These are phyloP conservation scores for Colletotrichum ledebouriae DNA, from an alignment of 2,329 filamentous ascomycete genomes.

Conservation along the genomic window DNA sequence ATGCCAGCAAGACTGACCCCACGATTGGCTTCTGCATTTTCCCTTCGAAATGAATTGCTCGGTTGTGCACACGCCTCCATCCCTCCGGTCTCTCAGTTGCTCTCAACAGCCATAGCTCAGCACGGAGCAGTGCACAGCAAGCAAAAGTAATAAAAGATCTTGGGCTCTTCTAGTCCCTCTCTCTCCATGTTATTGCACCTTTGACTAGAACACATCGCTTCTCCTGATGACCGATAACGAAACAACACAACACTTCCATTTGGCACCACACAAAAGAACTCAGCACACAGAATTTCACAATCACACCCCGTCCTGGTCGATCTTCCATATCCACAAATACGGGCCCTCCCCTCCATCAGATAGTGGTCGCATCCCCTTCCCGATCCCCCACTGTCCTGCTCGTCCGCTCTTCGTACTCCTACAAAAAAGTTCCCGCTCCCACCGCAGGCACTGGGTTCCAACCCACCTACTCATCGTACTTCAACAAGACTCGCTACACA, in stretches of 20 bases:
- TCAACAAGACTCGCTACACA: slow-evolving; percentile 35
- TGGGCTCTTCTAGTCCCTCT: slow-evolving; percentile 26
- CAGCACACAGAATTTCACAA: slow-evolving; percentile 36
- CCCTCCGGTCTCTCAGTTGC: slow-evolving; percentile 27
- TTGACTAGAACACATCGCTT: slow-evolving; percentile 18
- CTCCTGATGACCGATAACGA: slow-evolving; percentile 14
- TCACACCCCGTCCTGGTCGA: slow-evolving; percentile 35
- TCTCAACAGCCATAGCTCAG: slow-evolving; percentile 14
- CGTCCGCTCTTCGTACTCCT: slow-evolving; percentile 37
- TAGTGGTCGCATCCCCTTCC: slow-evolving; percentile 42
- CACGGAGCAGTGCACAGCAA: slow-evolving; percentile 11
- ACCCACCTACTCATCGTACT: slow-evolving; percentile 26
- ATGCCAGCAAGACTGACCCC: slow-evolving; percentile 16
- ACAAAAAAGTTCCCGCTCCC: slow-evolving; percentile 45
- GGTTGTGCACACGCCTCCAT: slow-evolving; percentile 39
- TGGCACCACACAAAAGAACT: slow-evolving; percentile 8
- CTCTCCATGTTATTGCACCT: slow-evolving; percentile 7
- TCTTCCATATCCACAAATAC: slow-evolving; percentile 41
- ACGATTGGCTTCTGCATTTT: slow-evolving; percentile 26
- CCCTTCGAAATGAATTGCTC: slow-evolving; percentile 14
- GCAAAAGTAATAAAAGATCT: slow-evolving; percentile 31
- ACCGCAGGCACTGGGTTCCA: slow-evolving; percentile 23
- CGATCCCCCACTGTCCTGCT: slow-evolving; percentile 37
- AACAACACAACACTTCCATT: not conserved
- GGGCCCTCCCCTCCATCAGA: slow-evolving; percentile 42